Conservation (phyloP, 2,329 filamentous ascomycete species). For the Colletotrichum sp. region DNA sequence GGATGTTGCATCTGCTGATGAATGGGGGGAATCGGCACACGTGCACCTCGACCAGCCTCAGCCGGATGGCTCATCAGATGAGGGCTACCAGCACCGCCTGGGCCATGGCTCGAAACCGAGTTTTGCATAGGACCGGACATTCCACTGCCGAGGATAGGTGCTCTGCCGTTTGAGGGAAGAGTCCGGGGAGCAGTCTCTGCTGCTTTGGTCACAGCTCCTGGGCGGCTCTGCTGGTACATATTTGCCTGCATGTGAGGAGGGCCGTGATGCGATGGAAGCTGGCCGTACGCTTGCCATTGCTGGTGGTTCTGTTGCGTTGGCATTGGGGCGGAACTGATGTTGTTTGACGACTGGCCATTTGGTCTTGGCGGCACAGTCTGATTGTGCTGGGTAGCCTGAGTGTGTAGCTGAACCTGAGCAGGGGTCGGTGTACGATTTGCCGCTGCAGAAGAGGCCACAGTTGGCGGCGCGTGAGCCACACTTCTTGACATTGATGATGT, state of each 20-base stretch:
- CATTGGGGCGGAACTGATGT: constrained; percentile 2
- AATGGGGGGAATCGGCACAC: background rate
- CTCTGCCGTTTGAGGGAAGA: constrained; percentile 2
- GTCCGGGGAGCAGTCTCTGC: background rate
- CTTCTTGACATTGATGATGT: background rate
- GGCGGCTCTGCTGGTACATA: background rate
- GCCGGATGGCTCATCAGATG: background rate
- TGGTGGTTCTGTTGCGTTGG: background rate
- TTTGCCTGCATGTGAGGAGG: background rate
- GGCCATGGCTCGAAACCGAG: background rate
- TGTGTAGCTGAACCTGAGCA: background rate
- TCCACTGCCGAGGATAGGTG: background rate
- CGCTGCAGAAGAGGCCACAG: background rate
- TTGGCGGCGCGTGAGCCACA: background rate
- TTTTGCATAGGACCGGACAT: background rate
- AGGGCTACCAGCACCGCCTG: background rate
- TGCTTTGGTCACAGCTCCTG: background rate
- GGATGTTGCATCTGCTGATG: background rate
- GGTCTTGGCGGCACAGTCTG: background rate
- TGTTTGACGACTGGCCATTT: background rate
- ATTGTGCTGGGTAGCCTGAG: background rate
- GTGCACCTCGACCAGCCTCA: background rate
- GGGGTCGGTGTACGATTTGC: background rate
- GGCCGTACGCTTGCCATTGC: background rate
- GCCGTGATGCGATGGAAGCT: background rate